phyloP scores from a whole-genome alignment of 352 stramenopile genomes.

The Phytophthora capsici region DNA sequence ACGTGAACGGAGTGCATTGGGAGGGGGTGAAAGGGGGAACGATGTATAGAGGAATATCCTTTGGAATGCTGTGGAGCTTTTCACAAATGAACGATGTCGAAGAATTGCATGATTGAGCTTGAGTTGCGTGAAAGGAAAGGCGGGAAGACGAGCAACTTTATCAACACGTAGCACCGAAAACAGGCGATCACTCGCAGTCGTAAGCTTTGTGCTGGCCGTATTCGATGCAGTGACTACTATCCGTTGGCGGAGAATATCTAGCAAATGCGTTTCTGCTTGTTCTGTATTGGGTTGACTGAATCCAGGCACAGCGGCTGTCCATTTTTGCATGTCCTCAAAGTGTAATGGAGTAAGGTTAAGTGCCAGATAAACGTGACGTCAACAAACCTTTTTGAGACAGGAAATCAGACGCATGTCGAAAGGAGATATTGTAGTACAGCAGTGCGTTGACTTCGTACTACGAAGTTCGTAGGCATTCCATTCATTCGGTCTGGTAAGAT shows the following conservation, averaged over 20 bases:
- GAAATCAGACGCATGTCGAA: slow-evolving; percentile 29
- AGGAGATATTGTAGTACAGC: neutral
- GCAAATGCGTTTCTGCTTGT: neutral
- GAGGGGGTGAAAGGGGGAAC: neutral
- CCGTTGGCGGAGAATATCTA: slow-evolving; percentile 2
- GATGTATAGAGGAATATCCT: neutral
- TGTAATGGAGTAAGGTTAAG: slow-evolving; percentile 1
- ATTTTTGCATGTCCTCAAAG: slow-evolving; percentile 7
- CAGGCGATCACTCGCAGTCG: neutral
- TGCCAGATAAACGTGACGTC: slow-evolving; percentile 11
- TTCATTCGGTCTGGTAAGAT: neutral
- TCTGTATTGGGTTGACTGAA: neutral
- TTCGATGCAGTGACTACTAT: neutral
- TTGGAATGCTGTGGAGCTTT: slow-evolving; percentile 17
- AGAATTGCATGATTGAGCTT: slow-evolving; percentile 2
- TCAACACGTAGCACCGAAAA: neutral
- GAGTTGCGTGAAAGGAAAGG: slow-evolving; percentile 13
- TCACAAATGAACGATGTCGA: slow-evolving; percentile 31
- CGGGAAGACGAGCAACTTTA: slow-evolving; percentile 17
- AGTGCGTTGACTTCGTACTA: slow-evolving; percentile 1
- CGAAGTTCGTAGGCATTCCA: neutral
- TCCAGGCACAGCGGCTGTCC: slow-evolving; percentile 3
- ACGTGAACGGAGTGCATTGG: slow-evolving; percentile 71
- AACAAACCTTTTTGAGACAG: slow-evolving; percentile 28
- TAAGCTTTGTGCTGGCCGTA: neutral